phyloP scores from a whole-genome alignment of 2,329 filamentous ascomycete genomes.

The Pseudogymnoascus sp. region DNA sequence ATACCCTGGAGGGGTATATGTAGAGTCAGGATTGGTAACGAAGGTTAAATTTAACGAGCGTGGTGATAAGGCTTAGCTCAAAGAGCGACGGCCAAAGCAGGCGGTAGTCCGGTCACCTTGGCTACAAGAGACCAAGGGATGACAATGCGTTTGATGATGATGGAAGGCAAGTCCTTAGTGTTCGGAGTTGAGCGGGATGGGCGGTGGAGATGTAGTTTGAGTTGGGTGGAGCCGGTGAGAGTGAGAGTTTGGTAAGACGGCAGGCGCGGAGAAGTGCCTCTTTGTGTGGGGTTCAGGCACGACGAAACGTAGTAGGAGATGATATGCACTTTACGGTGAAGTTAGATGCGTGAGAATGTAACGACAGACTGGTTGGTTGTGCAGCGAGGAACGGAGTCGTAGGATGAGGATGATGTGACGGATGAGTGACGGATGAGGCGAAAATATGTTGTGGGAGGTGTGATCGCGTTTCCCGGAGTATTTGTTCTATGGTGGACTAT shows the following conservation, averaged over 20 bases:
- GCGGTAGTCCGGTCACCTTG: background rate
- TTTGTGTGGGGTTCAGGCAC: background rate
- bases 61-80: conserved; percentile 8
- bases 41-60: conserved; percentile 6
- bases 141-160: background rate
- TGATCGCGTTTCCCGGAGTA: background rate
- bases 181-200: conserved; percentile 4
- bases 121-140: background rate
- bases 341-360: conserved; percentile 7
- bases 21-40: background rate
- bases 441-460: background rate
- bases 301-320: conserved; percentile 2
- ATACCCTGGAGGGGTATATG: background rate
- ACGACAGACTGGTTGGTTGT: conserved; percentile 9
- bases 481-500: background rate
- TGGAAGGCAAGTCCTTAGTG: background rate
- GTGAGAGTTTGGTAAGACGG: background rate
- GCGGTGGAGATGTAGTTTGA: background rate
- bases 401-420: background rate
- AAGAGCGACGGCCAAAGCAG: background rate
- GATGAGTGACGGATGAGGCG: background rate
- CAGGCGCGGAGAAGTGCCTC: background rate
- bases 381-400: background rate
- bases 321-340: background rate
- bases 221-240: conserved; percentile 1